phyloP scores from a whole-genome alignment of 352 stramenopile species.

The Phytophthora capsici region DNA sequence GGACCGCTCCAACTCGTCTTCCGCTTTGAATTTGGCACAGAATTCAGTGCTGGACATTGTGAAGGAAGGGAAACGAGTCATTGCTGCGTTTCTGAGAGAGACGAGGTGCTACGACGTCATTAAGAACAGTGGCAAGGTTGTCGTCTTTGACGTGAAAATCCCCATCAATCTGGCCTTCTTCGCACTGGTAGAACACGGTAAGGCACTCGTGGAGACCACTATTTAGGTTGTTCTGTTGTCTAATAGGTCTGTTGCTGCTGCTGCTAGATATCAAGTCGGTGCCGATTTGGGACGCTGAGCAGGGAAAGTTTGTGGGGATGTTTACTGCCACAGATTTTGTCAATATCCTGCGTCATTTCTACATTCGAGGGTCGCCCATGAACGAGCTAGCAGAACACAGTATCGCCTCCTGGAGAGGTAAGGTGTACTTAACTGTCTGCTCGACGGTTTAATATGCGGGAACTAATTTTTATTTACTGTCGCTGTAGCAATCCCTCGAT shows the following conservation, averaged over 20 bases:
- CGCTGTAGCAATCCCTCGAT: constrained; percentile 83
- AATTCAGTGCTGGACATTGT: constrained; percentile 70
- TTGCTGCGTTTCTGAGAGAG: constrained; percentile 89
- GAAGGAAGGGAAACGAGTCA: constrained; percentile 77
- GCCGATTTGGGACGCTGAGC: constrained; percentile 96
- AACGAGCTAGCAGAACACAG: constrained; percentile 87
- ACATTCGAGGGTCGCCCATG: constrained; percentile 91
- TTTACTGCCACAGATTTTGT: constrained; percentile 99
- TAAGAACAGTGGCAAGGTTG: constrained; percentile 95
- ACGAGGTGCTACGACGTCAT: constrained; percentile 97
- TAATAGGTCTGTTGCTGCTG: constrained; percentile 15
- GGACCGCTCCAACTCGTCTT: constrained; percentile 20
- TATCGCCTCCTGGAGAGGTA: constrained; percentile 86
- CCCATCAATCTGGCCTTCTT: constrained; percentile 99
- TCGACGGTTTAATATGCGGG: too few species aligned
- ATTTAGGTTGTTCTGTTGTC: background rate
- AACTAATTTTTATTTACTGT: background rate
- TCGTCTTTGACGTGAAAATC: constrained; percentile 99
- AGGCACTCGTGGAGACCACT: constrained; percentile 1
- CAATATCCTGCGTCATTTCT: constrained; percentile 96
- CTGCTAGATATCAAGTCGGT: constrained; percentile 96
- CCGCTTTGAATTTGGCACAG: constrained; percentile 54
- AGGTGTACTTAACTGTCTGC: too few species aligned
- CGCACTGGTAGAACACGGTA: constrained; percentile 98
- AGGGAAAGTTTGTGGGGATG: constrained; percentile 96